Evolutionary conservation across 177 flowering plant genomes (phyloP).

Genomic region (Viscum album): DNA sequence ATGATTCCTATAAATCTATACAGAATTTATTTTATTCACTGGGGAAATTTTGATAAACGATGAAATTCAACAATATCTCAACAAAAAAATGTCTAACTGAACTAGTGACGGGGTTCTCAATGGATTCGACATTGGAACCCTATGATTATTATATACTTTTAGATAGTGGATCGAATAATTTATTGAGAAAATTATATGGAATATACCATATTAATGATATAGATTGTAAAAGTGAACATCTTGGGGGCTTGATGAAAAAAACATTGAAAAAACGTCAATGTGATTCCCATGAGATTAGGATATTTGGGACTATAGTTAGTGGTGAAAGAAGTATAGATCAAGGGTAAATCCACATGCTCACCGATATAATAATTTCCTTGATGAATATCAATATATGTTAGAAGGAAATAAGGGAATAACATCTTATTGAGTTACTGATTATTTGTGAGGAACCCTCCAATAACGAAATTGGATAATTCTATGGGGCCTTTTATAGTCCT

Average conservation of each 20-base stretch:
- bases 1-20: too few relatives aligned
- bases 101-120: slow-evolving; percentile 71
- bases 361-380: slow-evolving; percentile 73
- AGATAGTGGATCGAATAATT: slow-evolving; percentile 78
- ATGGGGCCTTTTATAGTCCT: slow-evolving; percentile 94
- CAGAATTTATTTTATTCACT: too few relatives aligned
- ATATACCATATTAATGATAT: slow-evolving; percentile 82
- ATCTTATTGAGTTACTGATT: slow-evolving; percentile 84
- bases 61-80: too few relatives aligned
- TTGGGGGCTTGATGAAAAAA: slow-evolving; percentile 42
- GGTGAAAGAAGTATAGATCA: slow-evolving; percentile 99
- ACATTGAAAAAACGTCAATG: slow-evolving; percentile 69
- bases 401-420: slow-evolving; percentile 93
- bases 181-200: slow-evolving; percentile 82
- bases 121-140: slow-evolving; percentile 48
- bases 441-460: slow-evolving; percentile 87
- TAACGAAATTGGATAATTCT: slow-evolving; percentile 86
- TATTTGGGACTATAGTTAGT: slow-evolving; percentile 92
- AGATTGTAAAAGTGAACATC: slow-evolving; percentile 84
- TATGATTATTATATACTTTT: slow-evolving; percentile 67
- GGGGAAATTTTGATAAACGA: too few relatives aligned
- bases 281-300: slow-evolving; percentile 92
- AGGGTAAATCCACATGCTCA: slow-evolving; percentile 88
- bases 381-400: slow-evolving; percentile 95
- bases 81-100: too few relatives aligned